Evolutionary conservation across 129 eudicot genomes (phyloP).

Genomic region (Flaveria ramosissima): DNA sequence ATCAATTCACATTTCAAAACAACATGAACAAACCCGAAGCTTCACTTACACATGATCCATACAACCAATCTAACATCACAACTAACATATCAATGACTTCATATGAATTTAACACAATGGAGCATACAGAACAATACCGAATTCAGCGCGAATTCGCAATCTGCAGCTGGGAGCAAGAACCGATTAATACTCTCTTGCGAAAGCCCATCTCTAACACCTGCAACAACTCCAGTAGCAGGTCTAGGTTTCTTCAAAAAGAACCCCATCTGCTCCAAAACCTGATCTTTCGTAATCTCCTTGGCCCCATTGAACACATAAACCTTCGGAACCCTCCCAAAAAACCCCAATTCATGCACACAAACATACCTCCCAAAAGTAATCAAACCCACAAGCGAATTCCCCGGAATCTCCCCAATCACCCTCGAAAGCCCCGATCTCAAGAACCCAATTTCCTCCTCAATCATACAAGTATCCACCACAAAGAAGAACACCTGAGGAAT

Average conservation of each 20-base stretch:
- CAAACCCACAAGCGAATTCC: constrained; percentile 77
- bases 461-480: constrained; percentile 78
- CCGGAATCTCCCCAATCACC: constrained; percentile 68
- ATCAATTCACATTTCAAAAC: constrained; percentile 18
- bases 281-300: constrained; percentile 82
- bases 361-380: constrained; percentile 90
- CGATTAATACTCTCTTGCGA: constrained; percentile 78
- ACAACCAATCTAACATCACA: neutral
- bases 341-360: constrained; percentile 91
- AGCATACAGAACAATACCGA: constrained; percentile 44
- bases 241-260: constrained; percentile 77
- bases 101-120: too few species aligned
- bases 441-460: constrained; percentile 86
- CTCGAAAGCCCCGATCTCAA: constrained; percentile 64
- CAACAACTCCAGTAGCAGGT: constrained; percentile 71
- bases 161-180: constrained; percentile 88
- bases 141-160: constrained; percentile 84
- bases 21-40: neutral
- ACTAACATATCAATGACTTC: too few species aligned
- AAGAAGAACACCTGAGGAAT: constrained; percentile 57
- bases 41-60: neutral
- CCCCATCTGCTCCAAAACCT: constrained; percentile 87
- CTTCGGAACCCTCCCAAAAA: constrained; percentile 62
- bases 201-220: constrained; percentile 88
- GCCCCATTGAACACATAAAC: constrained; percentile 86